Evolutionary conservation across 805 yeast species (phyloP).

Genomic region (Zygosaccharomyces gambellarensis): DNA sequence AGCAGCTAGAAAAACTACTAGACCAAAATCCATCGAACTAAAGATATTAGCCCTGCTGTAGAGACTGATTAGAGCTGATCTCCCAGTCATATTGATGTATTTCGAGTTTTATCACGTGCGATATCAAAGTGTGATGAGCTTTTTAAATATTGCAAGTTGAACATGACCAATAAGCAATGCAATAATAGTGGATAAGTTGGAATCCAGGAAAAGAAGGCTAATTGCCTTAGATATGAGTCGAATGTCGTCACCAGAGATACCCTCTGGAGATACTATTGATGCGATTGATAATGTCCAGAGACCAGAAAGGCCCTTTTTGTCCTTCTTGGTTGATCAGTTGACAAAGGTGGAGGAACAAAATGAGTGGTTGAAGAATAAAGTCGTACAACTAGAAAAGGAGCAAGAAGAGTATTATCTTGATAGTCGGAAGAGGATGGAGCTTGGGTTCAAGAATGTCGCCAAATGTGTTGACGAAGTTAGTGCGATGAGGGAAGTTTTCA

Average conservation of each 20-base stretch:
- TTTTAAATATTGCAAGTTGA: neutral
- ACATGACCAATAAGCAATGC: neutral
- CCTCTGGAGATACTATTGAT: neutral
- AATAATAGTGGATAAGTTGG: neutral
- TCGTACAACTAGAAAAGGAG: conserved; percentile 20
- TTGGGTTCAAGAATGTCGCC: conserved; percentile 17
- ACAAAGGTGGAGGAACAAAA: conserved; percentile 23
- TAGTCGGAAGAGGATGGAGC: conserved; percentile 16
- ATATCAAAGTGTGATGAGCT: neutral
- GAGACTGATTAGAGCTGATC: neutral
- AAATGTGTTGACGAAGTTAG: conserved; percentile 19
- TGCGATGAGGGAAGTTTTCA: conserved; percentile 22
- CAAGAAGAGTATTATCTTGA: conserved; percentile 23
- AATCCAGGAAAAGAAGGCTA: neutral
- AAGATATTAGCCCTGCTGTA: too few species aligned
- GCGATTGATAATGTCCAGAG: neutral
- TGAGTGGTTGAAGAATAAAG: conserved; percentile 12
- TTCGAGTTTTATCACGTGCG: conserved; percentile 1
- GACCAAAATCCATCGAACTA: neutral
- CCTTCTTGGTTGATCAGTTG: conserved; percentile 21
- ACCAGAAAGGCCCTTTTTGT: conserved; percentile 9
- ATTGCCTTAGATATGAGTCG: neutral
- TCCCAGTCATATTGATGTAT: neutral
- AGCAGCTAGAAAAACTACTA: conserved; percentile 14
- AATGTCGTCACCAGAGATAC: neutral